Percentiles rank a stretch among this genome's conserved stretches.
Evolutionary conservation across 768 basidiomycete genomes (phyloP).

Genomic region (Leucosporidium yakuticum): DNA sequence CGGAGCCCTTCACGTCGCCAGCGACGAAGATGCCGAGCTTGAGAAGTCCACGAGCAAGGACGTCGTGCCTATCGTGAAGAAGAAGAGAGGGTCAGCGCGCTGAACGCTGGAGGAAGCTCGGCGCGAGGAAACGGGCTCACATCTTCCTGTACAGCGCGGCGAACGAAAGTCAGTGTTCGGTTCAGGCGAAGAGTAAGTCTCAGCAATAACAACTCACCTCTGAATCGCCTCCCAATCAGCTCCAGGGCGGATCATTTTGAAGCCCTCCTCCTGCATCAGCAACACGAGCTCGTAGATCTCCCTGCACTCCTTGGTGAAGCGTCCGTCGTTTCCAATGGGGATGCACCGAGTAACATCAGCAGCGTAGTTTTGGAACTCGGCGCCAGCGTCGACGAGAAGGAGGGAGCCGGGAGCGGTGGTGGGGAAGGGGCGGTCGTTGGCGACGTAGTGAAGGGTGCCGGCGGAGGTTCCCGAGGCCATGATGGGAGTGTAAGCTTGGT

Average conservation of each 20-base stretch:
- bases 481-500: conserved; percentile 88
- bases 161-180: not conserved
- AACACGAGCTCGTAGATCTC: conserved; percentile 82
- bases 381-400: conserved; percentile 66
- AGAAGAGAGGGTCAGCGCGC: too few relatives aligned
- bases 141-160: not conserved
- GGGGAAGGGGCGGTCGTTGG: conserved; percentile 51
- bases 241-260: conserved; percentile 65
- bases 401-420: conserved; percentile 20
- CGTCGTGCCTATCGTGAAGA: conserved; percentile 52
- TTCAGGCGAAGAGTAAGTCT: not conserved
- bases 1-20: conserved; percentile 54
- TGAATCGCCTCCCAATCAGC: conserved; percentile 87
- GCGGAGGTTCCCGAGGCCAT: conserved; percentile 81
- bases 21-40: conserved; percentile 75
- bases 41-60: conserved; percentile 75
- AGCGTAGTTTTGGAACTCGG: conserved; percentile 72
- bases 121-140: too few relatives aligned
- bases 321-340: conserved; percentile 82
- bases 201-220: conserved; percentile 44
- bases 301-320: conserved; percentile 71
- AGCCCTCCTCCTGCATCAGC: conserved; percentile 76
- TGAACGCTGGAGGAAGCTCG: too few relatives aligned
- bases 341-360: conserved; percentile 55
- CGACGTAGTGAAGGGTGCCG: conserved; percentile 88